phyloP scores from a whole-genome alignment of 805 yeast genomes.

The Starmera pachycereana region DNA sequence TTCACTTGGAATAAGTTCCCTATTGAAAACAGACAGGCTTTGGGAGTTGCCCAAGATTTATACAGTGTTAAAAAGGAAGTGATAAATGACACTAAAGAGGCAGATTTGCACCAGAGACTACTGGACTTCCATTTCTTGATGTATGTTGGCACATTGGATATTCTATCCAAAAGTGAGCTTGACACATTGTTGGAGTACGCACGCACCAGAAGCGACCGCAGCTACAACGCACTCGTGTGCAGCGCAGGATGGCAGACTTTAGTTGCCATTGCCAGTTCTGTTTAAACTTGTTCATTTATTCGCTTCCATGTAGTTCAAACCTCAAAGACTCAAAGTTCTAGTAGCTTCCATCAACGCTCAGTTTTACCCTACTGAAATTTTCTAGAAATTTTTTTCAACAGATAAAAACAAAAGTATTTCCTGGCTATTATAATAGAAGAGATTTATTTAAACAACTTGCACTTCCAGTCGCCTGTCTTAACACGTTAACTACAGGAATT shows the following conservation, averaged over 20 bases:
- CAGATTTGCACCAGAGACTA: conserved; percentile 24
- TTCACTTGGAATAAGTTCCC: conserved; percentile 49
- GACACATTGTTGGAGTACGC: conserved; percentile 43
- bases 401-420: too few relatives aligned
- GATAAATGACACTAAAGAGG: conserved; percentile 19
- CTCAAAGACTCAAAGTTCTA: background rate
- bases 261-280: conserved; percentile 34
- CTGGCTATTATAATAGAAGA: background rate
- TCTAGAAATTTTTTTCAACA: conserved; percentile 1
- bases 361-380: background rate
- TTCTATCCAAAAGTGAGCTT: conserved; percentile 49
- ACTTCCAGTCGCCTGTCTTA: background rate
- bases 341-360: background rate
- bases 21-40: conserved; percentile 67
- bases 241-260: conserved; percentile 69
- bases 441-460: background rate
- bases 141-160: conserved; percentile 45
- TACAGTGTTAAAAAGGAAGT: conserved; percentile 42
- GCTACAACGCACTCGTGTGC: too few relatives aligned
- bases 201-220: too few relatives aligned
- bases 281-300: too few relatives aligned
- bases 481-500: too few relatives aligned
- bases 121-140: conserved; percentile 73
- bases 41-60: conserved; percentile 69
- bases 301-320: too few relatives aligned